These are phyloP conservation scores for Euryodendron excelsum DNA, from an alignment of 148 eudicot genomes.

Conservation along the genomic window DNA sequence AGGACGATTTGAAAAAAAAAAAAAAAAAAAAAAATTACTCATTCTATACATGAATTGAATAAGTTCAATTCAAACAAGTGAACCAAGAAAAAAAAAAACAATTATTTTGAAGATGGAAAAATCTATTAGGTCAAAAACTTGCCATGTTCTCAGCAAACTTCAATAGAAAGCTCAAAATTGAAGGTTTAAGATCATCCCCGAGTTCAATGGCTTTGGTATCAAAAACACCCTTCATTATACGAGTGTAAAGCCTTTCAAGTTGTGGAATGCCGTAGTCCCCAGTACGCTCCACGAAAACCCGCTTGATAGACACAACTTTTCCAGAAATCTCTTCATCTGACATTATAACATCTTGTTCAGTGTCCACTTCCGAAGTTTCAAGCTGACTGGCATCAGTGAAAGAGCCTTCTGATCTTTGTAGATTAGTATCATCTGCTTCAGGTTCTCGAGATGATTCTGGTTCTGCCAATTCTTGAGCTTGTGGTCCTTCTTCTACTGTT, in stretches of 20 bases:
- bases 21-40: background rate
- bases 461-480: slow-evolving; percentile 31
- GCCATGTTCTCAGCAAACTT: slow-evolving; percentile 56
- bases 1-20: no score
- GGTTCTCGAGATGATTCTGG: slow-evolving; percentile 45
- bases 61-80: background rate
- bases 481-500: slow-evolving; percentile 50
- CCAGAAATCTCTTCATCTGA: slow-evolving; percentile 48
- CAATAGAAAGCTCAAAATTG: slow-evolving; percentile 63
- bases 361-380: slow-evolving; percentile 26
- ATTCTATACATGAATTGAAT: slow-evolving; percentile 6
- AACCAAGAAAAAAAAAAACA: background rate
- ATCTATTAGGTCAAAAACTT: slow-evolving; percentile 51
- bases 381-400: slow-evolving; percentile 28
- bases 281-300: slow-evolving; percentile 53
- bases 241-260: slow-evolving; percentile 84
- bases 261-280: slow-evolving; percentile 70
- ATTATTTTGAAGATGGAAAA: background rate
- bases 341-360: slow-evolving; percentile 48
- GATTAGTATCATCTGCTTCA: slow-evolving; percentile 31
- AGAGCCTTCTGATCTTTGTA: slow-evolving; percentile 28
- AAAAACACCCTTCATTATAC: slow-evolving; percentile 73
- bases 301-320: slow-evolving; percentile 57
- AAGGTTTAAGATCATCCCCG: slow-evolving; percentile 44
- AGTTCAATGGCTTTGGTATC: slow-evolving; percentile 43